Percentiles rank a stretch among this genome's conserved stretches.
Conservation (phyloP, 140 eudicot genomes). For the Anethum foeniculum region DNA sequence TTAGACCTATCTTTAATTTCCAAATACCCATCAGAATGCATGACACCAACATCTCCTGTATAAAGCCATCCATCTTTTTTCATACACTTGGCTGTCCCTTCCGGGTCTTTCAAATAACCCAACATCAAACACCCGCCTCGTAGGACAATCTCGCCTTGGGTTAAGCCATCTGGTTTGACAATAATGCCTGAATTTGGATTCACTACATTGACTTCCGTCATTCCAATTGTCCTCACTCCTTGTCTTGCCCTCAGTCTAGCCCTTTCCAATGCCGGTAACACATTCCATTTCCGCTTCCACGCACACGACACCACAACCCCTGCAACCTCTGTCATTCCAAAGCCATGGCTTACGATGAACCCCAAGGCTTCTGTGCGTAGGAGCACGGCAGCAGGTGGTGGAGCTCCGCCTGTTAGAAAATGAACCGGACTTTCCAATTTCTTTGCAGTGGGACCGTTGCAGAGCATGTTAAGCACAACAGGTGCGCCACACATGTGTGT, state of each 20-base stretch:
- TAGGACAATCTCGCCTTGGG: slow-evolving; percentile 35
- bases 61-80: slow-evolving; percentile 36
- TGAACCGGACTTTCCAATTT: slow-evolving; percentile 2
- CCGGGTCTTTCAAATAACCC: slow-evolving; percentile 33
- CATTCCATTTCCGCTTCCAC: slow-evolving; percentile 4
- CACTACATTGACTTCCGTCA: slow-evolving; percentile 25
- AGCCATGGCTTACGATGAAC: not conserved
- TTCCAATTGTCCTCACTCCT: slow-evolving; percentile 27
- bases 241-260: slow-evolving; percentile 31
- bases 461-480: slow-evolving; percentile 28
- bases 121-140: slow-evolving; percentile 34
- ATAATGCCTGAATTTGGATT: slow-evolving; percentile 14
- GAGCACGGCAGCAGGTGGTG: slow-evolving; percentile 5
- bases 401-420: slow-evolving; percentile 12
- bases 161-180: slow-evolving; percentile 24
- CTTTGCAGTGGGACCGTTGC: not conserved
- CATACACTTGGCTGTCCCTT: slow-evolving; percentile 28
- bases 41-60: slow-evolving; percentile 45
- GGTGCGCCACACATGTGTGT: slow-evolving; percentile 47
- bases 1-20: slow-evolving; percentile 37
- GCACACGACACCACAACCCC: slow-evolving; percentile 7
- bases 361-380: slow-evolving; percentile 3
- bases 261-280: slow-evolving; percentile 7
- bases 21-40: slow-evolving; percentile 43
- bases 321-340: slow-evolving; percentile 1